Evolutionary conservation across 495 filamentous ascomycete species (phyloP).

Genomic region (Talaromyces borbonicus): DNA sequence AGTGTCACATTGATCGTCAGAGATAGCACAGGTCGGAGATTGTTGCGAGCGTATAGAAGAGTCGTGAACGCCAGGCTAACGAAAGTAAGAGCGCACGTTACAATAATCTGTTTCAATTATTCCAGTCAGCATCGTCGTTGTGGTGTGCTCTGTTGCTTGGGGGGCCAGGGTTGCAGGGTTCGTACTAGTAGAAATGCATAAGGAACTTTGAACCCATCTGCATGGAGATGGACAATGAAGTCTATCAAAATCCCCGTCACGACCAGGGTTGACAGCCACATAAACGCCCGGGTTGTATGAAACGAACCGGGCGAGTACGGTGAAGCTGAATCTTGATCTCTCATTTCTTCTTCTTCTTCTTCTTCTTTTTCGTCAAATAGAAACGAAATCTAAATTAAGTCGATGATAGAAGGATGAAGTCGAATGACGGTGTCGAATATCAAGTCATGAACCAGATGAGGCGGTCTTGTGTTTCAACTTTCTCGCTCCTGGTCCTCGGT

Average conservation of each 20-base stretch:
- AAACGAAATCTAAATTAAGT: background rate
- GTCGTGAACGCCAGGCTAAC: conserved; percentile 42
- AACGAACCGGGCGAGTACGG: conserved; percentile 48
- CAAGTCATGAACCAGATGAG: too few species aligned
- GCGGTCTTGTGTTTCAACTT: too few species aligned
- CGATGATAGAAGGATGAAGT: too few species aligned
- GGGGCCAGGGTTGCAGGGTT: background rate
- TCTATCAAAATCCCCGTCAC: conserved; percentile 49
- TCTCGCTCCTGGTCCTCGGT: too few species aligned
- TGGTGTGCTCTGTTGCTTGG: background rate
- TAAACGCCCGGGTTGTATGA: conserved; percentile 41
- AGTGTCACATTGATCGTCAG: conserved; percentile 41
- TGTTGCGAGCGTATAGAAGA: conserved; percentile 44
- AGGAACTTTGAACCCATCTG: conserved; percentile 44
- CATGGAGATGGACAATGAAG: conserved; percentile 51
- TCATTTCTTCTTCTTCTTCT: too few species aligned
- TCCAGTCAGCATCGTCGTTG: conserved; percentile 2
- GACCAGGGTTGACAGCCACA: conserved; percentile 45
- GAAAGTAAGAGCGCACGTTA: conserved; percentile 46
- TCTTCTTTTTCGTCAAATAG: too few species aligned
- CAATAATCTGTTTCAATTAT: conserved; percentile 36
- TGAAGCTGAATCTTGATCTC: background rate
- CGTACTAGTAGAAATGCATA: conserved; percentile 58
- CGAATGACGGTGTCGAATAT: too few species aligned
- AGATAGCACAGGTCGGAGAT: conserved; percentile 48